Evolutionary conservation across 768 basidiomycete species (phyloP), one percentile per base, ranked within the genome.

Genomic region (Agaricus blazei): DNA sequence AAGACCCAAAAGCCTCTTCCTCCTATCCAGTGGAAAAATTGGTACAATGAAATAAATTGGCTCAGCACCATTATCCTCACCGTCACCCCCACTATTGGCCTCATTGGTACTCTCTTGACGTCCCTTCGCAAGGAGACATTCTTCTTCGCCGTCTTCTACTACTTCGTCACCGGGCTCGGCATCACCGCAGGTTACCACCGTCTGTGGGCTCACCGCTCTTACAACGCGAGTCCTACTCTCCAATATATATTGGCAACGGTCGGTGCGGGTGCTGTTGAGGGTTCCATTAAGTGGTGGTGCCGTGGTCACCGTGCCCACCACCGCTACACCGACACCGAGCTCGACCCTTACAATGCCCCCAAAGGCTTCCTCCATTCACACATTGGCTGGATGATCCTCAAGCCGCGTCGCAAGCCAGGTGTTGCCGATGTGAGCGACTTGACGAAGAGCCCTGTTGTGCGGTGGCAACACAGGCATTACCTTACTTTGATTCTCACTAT

Each of bases 241-340:
- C 87, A 98, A 68, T 97, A 93, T 66, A 72, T 82, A 60, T 83
- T 98, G 47, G 91, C 94, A 26, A 64, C 89, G 19, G 80, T 85
- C 9, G 97, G 96, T 48, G 87, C 93, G 1, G 96, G 97, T 47
- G 95, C 96, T 4, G 88, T 96, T 46, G 83, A 99, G 67, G 96
- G 96, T 8, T 97, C 95, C 23, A 96, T 99, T 75, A 90, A 92
- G 70, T 98, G 97, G 97, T 98, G 97, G 97, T 88, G 88, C 23
- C 84, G 97, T 51, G 95, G 95, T 47, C 97, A 99, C 77, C 90
- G 96, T 58, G 96, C 96, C 3, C 95, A 97, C 70, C 95, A 97
- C 67, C 83, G 94, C 42, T 96, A 97, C 75, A 98, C 94, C 62
- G 94, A 96, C 72, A 98, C 94, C 64, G 91, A 93, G 53, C 87